These are phyloP conservation scores for Serendipita sp. DNA, from an alignment of 768 basidiomycete species.

Conservation along the genomic window DNA sequence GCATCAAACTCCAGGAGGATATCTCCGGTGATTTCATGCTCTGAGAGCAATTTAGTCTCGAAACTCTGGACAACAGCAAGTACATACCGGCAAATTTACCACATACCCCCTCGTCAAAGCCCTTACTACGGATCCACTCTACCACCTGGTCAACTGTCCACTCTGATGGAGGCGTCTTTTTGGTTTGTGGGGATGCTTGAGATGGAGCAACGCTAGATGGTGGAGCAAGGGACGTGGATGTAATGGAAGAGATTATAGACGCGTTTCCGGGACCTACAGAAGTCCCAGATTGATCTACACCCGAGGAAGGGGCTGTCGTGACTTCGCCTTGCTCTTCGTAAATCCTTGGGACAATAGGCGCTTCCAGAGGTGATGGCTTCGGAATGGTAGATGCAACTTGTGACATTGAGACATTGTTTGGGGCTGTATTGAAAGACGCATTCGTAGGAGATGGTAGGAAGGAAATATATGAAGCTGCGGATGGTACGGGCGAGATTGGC, in stretches of 20 bases:
- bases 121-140: slow-evolving; percentile 70
- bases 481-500: neutral
- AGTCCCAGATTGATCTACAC: neutral
- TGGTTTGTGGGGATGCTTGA: slow-evolving; percentile 16
- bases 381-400: neutral
- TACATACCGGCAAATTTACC: slow-evolving; percentile 69
- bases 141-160: slow-evolving; percentile 86
- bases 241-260: neutral
- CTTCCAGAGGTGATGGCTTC: neutral
- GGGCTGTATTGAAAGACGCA: slow-evolving; percentile 2
- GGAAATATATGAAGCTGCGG: slow-evolving; percentile 4
- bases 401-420: slow-evolving; percentile 1
- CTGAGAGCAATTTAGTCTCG: slow-evolving; percentile 24
- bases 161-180: slow-evolving; percentile 35
- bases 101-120: slow-evolving; percentile 70
- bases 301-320: neutral
- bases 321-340: neutral
- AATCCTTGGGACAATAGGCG: neutral
- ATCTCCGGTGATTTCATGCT: slow-evolving; percentile 98
- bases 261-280: neutral
- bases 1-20: slow-evolving; percentile 88
- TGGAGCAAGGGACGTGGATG: slow-evolving; percentile 15
- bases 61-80: neutral
- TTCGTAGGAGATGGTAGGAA: slow-evolving; percentile 1
- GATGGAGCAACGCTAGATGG: slow-evolving; percentile 20